Evolutionary conservation across 139 green algal genomes (phyloP).

Genomic region (Yamagishiella unicocca): DNA sequence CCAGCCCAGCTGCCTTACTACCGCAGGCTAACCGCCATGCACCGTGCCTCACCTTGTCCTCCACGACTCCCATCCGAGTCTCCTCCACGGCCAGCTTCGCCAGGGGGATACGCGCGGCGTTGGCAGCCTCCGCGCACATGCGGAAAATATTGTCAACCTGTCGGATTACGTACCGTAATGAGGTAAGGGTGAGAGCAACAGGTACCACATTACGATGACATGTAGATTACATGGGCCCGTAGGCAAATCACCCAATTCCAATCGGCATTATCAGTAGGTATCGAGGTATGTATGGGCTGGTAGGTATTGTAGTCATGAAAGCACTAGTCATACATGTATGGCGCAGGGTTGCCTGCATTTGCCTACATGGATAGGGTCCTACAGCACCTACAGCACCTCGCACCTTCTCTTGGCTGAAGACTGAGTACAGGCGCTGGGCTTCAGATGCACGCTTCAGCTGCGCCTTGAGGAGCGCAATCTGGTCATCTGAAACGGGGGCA

Average conservation of each 20-base stretch:
- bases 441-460: slow-evolving; percentile 43
- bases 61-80: slow-evolving; percentile 72
- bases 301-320: too few relatives aligned
- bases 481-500: slow-evolving; percentile 39
- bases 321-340: too few relatives aligned
- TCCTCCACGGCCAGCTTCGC: slow-evolving; percentile 79
- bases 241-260: too few relatives aligned
- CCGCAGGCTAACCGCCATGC: too few relatives aligned
- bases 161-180: too few relatives aligned
- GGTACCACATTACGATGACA: too few relatives aligned
- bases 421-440: slow-evolving; percentile 59
- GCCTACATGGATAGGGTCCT: not conserved
- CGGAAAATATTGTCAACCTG: slow-evolving; percentile 43
- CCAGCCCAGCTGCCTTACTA: too few relatives aligned
- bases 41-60: slow-evolving; percentile 68
- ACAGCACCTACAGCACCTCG: not conserved
- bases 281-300: too few relatives aligned
- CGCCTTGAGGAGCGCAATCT: slow-evolving; percentile 49
- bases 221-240: too few relatives aligned
- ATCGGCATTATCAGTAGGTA: too few relatives aligned
- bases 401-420: slow-evolving; percentile 70
- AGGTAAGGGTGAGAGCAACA: too few relatives aligned
- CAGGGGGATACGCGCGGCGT: slow-evolving; percentile 66
- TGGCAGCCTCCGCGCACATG: slow-evolving; percentile 67
- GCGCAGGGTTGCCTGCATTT: not conserved